Percentiles rank a stretch among this genome's conserved stretches.
Evolutionary conservation across 1,284 basidiomycete genomes (phyloP).

Genomic region (Acaromyces ingoldii): DNA sequence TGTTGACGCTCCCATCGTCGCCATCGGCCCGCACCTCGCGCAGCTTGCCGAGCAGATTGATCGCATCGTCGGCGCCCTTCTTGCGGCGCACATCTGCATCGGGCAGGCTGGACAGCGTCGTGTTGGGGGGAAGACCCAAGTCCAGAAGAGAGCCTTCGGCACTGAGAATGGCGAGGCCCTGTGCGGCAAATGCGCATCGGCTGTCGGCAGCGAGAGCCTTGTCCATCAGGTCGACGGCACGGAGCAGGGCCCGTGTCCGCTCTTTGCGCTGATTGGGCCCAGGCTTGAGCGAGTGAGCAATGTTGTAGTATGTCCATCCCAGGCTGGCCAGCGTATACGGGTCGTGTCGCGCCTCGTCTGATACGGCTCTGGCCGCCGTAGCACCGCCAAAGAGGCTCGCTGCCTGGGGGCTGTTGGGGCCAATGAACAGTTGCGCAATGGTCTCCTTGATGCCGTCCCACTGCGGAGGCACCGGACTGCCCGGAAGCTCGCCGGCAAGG

Average conservation of each 20-base stretch:
- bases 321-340: slow-evolving; percentile 38
- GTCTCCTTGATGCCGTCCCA: slow-evolving; percentile 47
- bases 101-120: not conserved
- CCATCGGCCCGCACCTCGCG: slow-evolving; percentile 45
- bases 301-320: slow-evolving; percentile 50
- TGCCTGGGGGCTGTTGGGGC: slow-evolving; percentile 18
- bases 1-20: slow-evolving; percentile 46
- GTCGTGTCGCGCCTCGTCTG: slow-evolving; percentile 39
- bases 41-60: slow-evolving; percentile 42
- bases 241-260: slow-evolving; percentile 39
- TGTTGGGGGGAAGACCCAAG: not conserved
- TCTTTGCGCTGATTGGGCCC: slow-evolving; percentile 35
- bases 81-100: slow-evolving; percentile 6
- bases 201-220: slow-evolving; percentile 39
- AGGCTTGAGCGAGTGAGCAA: slow-evolving; percentile 30
- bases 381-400: slow-evolving; percentile 33
- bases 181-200: slow-evolving; percentile 45
- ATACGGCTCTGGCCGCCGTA: slow-evolving; percentile 27
- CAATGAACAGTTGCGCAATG: slow-evolving; percentile 42
- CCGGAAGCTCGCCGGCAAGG: slow-evolving; percentile 44
- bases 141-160: slow-evolving; percentile 47
- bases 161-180: slow-evolving; percentile 45
- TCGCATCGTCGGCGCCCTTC: slow-evolving; percentile 40
- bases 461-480: slow-evolving; percentile 29
- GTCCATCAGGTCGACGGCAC: slow-evolving; percentile 47